Conservation (phyloP, 73 alveolate species). For the Blepharisma stoltei region DNA sequence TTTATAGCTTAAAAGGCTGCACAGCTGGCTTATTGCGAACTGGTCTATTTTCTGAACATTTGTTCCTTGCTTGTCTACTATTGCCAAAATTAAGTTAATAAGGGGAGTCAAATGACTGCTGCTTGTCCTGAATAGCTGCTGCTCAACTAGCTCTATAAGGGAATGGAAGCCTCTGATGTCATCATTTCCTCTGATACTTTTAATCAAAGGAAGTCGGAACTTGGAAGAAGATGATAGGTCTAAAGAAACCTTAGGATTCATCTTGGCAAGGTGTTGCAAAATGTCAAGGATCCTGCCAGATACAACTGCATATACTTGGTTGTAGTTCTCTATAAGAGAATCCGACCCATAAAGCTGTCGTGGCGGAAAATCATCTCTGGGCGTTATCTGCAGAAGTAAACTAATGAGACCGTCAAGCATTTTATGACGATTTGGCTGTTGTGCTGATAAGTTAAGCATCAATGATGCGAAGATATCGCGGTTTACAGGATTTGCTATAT, state of each 20-base stretch:
- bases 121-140: not conserved
- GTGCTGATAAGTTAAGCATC: conserved; percentile 9
- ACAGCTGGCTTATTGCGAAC: not conserved
- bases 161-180: not conserved
- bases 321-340: conserved; percentile 1
- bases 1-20: conserved; percentile 7
- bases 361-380: not conserved
- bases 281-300: conserved; percentile 25
- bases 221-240: not conserved
- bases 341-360: not conserved
- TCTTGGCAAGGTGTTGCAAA: conserved; percentile 2
- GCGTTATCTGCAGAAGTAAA: not conserved
- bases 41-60: not conserved
- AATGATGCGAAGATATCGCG: not conserved
- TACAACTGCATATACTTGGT: conserved; percentile 25
- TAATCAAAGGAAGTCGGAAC: not conserved
- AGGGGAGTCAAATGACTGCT: not conserved
- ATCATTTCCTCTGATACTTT: not conserved
- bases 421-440: not conserved
- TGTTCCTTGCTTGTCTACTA: not conserved
- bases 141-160: not conserved
- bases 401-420: not conserved
- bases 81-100: not conserved
- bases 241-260: not conserved
- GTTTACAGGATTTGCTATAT: conserved; percentile 12